Conservation (phyloP, 2,329 filamentous ascomycete genomes). For the Epichloe uncinata region DNA sequence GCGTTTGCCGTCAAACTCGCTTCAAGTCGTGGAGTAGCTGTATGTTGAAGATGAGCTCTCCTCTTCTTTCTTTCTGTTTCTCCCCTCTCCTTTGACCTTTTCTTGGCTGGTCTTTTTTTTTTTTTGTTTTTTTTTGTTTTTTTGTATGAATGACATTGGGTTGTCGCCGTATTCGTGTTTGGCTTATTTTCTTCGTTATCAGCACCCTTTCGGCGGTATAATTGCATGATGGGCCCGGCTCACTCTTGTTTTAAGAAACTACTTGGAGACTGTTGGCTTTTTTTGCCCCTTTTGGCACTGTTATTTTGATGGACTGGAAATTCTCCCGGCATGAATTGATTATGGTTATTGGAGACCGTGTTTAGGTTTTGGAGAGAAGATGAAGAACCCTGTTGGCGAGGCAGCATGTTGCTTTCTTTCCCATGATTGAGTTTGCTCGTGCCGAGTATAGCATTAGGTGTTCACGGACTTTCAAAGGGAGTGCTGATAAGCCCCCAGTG, state of each 20-base stretch:
- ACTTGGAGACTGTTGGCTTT: constrained; percentile 2
- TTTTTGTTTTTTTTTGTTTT: neutral
- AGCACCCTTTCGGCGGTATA: neutral
- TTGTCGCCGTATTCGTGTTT: neutral
- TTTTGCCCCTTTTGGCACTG: neutral
- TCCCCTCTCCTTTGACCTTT: no score
- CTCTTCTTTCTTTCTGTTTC: no score
- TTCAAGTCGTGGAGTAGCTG: neutral
- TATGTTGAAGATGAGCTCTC: neutral
- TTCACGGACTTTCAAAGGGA: no score
- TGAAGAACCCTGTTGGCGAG: neutral
- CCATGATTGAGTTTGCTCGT: no score
- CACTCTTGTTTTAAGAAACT: neutral
- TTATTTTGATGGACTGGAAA: neutral
- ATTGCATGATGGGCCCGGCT: neutral
- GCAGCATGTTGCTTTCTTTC: neutral
- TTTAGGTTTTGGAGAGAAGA: neutral
- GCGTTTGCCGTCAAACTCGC: constrained; percentile 4
- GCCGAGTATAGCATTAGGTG: no score
- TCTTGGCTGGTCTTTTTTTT: no score
- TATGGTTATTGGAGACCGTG: neutral
- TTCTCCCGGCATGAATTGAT: neutral
- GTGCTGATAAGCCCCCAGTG: no score
- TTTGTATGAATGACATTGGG: no score
- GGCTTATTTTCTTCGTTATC: neutral